A percentile compares a stretch with the other conserved stretches of the same genome.
phyloP scores from a whole-genome alignment of 164 flowering plant species.

The Berberis vulgaris region DNA sequence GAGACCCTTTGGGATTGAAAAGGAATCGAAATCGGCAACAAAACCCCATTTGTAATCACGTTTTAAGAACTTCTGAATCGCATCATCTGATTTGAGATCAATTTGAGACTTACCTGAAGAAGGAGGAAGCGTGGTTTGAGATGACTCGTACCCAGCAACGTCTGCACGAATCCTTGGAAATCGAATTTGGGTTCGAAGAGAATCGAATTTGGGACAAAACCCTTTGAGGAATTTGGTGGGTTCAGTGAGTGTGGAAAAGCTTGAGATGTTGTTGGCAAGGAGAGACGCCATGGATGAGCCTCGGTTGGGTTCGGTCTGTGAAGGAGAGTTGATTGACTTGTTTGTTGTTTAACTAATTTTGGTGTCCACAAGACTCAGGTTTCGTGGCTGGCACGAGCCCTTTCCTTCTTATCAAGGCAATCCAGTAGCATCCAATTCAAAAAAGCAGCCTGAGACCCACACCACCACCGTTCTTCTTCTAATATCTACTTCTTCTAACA shows the following conservation, averaged over 20 bases:
- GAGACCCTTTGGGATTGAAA: conserved; percentile 76
- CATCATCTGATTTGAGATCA: conserved; percentile 22
- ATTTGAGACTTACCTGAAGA: background rate
- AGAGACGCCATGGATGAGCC: conserved; percentile 14
- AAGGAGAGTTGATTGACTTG: background rate
- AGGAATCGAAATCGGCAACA: conserved; percentile 58
- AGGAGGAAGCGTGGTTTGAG: background rate
- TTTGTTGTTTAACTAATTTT: background rate
- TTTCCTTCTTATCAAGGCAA: too few relatives aligned
- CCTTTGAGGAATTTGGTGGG: conserved; percentile 6
- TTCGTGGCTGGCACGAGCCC: too few relatives aligned
- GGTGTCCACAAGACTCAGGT: background rate
- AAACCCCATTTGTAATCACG: conserved; percentile 71
- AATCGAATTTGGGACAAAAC: conserved; percentile 1
- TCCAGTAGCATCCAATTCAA: too few relatives aligned
- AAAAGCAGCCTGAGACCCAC: too few relatives aligned
- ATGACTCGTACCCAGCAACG: conserved; percentile 26
- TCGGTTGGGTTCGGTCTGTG: background rate
- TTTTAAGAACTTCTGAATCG: conserved; percentile 52
- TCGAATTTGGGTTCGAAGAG: conserved; percentile 1
- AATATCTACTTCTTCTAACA: too few relatives aligned
- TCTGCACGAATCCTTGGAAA: conserved; percentile 36
- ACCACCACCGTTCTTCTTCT: too few relatives aligned
- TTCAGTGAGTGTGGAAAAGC: conserved; percentile 12
- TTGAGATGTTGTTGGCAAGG: conserved; percentile 9